Conservation (phyloP, 2,329 filamentous ascomycete genomes). For the Pezizomycotina sp. region DNA sequence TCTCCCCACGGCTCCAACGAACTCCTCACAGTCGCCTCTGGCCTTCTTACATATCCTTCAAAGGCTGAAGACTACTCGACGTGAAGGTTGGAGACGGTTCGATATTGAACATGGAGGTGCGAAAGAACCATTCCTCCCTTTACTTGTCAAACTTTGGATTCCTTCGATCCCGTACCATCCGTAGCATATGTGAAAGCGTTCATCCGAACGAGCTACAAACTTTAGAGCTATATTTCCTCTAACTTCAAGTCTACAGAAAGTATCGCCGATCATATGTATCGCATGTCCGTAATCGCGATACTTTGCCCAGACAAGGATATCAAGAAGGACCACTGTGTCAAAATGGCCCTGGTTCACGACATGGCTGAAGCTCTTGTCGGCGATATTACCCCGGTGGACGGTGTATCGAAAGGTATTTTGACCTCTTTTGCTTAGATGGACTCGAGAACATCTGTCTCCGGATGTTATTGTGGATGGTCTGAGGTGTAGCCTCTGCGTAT, state of each 20-base stretch:
- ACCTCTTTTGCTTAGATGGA: no score
- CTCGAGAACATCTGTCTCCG: no score
- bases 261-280: slow-evolving; percentile 98
- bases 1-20: slow-evolving; percentile 43
- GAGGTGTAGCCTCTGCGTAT: no score
- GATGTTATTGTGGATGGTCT: no score
- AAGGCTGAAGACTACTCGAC: slow-evolving; percentile 86
- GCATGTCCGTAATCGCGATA: slow-evolving; percentile 94
- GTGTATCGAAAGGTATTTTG: slow-evolving; percentile 46
- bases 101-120: slow-evolving; percentile 39
- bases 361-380: slow-evolving; percentile 93
- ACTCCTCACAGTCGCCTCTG: slow-evolving; percentile 54
- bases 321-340: slow-evolving; percentile 70
- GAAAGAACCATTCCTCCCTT: background rate
- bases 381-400: slow-evolving; percentile 88
- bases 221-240: no score
- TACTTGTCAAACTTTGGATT: background rate
- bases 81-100: slow-evolving; percentile 89
- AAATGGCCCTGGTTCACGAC: slow-evolving; percentile 92
- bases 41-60: slow-evolving; percentile 91
- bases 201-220: no score
- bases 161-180: background rate
- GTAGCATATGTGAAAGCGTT: background rate
- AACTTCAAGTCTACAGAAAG: slow-evolving; percentile 43
- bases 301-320: slow-evolving; percentile 56